These are phyloP conservation scores for Aspergillus luchuensis DNA, from an alignment of 2,329 filamentous ascomycete genomes.

Conservation along the genomic window DNA sequence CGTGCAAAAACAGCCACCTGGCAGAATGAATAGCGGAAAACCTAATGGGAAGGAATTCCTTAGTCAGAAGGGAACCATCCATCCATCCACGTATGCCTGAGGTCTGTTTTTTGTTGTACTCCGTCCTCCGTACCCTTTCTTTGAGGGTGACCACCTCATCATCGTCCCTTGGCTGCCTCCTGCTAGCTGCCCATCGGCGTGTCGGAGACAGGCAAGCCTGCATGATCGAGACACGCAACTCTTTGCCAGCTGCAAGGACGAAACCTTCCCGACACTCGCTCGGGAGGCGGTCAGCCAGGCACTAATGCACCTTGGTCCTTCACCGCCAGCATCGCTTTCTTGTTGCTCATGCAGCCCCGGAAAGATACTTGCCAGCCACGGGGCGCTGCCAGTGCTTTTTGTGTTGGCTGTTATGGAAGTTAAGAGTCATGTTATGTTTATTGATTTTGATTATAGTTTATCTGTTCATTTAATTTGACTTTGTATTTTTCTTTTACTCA, in stretches of 20 bases:
- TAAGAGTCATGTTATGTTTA: background rate
- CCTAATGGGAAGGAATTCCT: background rate
- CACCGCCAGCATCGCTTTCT: conserved; percentile 19
- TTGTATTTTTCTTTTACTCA: background rate
- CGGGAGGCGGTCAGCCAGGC: conserved; percentile 33
- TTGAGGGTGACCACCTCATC: conserved; percentile 1
- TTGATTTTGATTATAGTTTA: background rate
- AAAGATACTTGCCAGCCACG: conserved; percentile 14
- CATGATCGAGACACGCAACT: conserved; percentile 17
- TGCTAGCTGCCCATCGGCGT: background rate
- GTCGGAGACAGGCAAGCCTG: conserved; percentile 4
- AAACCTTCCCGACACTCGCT: conserved; percentile 28
- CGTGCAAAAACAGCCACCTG: conserved; percentile 6
- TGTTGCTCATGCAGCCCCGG: conserved; percentile 10
- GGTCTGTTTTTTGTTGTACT: background rate
- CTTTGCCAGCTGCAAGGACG: conserved; percentile 27
- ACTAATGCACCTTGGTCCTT: conserved; percentile 15
- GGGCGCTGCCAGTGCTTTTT: conserved; percentile 8
- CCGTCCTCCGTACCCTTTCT: background rate
- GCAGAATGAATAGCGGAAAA: background rate
- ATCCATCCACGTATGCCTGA: background rate
- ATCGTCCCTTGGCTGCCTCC: background rate
- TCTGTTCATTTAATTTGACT: background rate
- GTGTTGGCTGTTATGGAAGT: background rate
- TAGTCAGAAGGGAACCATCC: background rate